Conservation (phyloP, 352 stramenopile species). For the Phytopythium kandeliae region DNA sequence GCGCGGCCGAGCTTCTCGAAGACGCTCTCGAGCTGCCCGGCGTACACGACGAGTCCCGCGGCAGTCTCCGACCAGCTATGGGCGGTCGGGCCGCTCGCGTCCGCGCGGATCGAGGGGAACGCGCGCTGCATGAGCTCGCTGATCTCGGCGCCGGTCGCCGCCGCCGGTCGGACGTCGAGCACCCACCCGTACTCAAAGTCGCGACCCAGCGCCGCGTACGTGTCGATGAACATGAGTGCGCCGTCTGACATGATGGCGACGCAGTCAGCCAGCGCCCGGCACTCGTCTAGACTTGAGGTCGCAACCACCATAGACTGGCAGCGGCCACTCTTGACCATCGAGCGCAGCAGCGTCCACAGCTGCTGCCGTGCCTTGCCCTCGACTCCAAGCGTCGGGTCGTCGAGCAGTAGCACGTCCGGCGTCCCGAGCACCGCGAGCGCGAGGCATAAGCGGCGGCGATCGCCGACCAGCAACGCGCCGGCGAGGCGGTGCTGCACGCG, state of each 20-base stretch:
- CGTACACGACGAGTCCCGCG: conserved; percentile 5
- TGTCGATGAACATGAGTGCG: conserved; percentile 10
- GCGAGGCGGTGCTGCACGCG: conserved; percentile 4
- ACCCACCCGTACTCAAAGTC: conserved; percentile 19
- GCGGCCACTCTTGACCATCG: background rate
- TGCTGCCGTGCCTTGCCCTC: conserved; percentile 5
- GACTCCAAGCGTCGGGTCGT: conserved; percentile 12
- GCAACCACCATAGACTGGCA: conserved; percentile 11
- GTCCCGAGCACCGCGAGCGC: conserved; percentile 8
- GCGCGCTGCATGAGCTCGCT: background rate
- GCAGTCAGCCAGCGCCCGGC: conserved; percentile 6
- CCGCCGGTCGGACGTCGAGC: conserved; percentile 8
- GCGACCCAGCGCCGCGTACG: conserved; percentile 6
- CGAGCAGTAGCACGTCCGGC: conserved; percentile 12
- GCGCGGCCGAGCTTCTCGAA: conserved; percentile 9
- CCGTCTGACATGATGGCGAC: conserved; percentile 16
- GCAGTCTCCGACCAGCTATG: background rate
- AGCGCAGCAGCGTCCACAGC: conserved; percentile 10
- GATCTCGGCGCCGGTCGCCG: background rate
- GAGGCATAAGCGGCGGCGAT: conserved; percentile 9
- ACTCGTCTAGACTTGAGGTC: conserved; percentile 11
- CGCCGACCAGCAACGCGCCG: conserved; percentile 1
- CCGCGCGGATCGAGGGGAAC: background rate
- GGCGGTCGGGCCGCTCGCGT: background rate
- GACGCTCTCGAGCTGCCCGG: background rate